Evolutionary conservation across 1,139 yeast species (phyloP).

Genomic region (Saccharomyces uvarum): DNA sequence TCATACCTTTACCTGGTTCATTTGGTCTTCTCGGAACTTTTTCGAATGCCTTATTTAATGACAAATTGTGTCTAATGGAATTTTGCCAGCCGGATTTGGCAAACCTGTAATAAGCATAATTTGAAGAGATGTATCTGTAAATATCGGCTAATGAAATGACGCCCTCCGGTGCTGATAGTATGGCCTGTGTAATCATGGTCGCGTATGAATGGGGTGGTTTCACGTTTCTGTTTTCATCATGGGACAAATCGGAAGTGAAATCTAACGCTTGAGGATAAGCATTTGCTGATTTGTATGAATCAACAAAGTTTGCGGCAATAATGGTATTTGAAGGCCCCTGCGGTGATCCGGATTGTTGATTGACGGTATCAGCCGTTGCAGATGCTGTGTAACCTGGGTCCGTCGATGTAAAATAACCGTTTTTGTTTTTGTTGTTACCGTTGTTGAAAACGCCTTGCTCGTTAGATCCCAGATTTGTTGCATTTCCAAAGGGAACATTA

Average conservation of each 20-base stretch:
- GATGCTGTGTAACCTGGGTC: neutral
- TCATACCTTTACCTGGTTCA: conserved; percentile 98
- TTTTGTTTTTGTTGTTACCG: neutral
- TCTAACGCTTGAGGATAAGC: conserved; percentile 28
- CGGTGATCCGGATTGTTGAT: neutral
- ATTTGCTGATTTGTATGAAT: conserved; percentile 8
- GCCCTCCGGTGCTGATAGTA: conserved; percentile 78
- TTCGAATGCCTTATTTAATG: conserved; percentile 80
- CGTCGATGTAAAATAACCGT: neutral
- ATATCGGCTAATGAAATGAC: conserved; percentile 85
- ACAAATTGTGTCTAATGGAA: conserved; percentile 73
- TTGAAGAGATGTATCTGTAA: conserved; percentile 79
- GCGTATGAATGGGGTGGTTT: conserved; percentile 97
- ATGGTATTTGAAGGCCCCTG: conserved; percentile 2
- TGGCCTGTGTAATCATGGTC: conserved; percentile 96
- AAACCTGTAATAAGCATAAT: conserved; percentile 84
- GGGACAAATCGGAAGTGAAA: conserved; percentile 46
- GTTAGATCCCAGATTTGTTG: neutral
- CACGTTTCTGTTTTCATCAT: conserved; percentile 82
- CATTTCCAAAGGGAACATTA: neutral
- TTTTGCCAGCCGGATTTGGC: conserved; percentile 96
- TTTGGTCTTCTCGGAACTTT: conserved; percentile 91
- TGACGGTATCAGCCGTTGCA: neutral
- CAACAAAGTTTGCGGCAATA: conserved; percentile 5
- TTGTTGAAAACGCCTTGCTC: neutral